Percentiles rank a stretch among this genome's conserved stretches.
Evolutionary conservation across 768 basidiomycete genomes (phyloP).

Genomic region (Boletus rufocinnamomeus): DNA sequence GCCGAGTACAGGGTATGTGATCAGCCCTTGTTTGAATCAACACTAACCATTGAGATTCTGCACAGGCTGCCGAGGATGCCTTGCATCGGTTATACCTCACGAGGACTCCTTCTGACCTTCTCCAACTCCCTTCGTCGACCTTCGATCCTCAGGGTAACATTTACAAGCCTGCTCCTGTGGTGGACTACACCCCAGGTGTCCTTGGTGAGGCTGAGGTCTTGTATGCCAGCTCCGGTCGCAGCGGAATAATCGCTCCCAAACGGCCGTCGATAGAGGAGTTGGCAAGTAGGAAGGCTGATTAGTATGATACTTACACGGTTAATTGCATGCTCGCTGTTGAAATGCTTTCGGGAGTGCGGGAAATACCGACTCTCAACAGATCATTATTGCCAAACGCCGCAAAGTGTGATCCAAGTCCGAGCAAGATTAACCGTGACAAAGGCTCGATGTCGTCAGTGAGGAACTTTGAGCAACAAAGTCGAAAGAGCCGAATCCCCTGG

Average conservation of each 20-base stretch:
- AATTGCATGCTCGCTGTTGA: constrained; percentile 28
- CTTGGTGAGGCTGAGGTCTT: constrained; percentile 64
- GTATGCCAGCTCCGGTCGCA: constrained; percentile 70
- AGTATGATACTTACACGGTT: constrained; percentile 33
- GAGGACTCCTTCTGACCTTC: constrained; percentile 62
- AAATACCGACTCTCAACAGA: background rate
- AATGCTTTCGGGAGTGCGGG: constrained; percentile 1
- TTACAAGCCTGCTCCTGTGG: constrained; percentile 48
- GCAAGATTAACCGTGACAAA: background rate
- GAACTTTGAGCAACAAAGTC: background rate
- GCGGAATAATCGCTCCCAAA: constrained; percentile 38
- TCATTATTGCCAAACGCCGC: background rate
- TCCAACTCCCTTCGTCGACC: constrained; percentile 74
- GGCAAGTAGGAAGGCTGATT: constrained; percentile 21
- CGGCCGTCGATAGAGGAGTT: constrained; percentile 30
- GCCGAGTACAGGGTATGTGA: constrained; percentile 81
- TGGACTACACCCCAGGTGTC: constrained; percentile 52
- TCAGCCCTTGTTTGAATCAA: background rate
- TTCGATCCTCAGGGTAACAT: constrained; percentile 63
- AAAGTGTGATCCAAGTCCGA: background rate
- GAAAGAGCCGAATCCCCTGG: too few relatives aligned
- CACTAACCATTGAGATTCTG: background rate
- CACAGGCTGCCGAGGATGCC: constrained; percentile 83
- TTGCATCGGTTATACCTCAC: constrained; percentile 83
- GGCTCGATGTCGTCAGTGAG: background rate